Evolutionary conservation across 2,329 filamentous ascomycete species (phyloP).

Genomic region (Botryotinia calthae): DNA sequence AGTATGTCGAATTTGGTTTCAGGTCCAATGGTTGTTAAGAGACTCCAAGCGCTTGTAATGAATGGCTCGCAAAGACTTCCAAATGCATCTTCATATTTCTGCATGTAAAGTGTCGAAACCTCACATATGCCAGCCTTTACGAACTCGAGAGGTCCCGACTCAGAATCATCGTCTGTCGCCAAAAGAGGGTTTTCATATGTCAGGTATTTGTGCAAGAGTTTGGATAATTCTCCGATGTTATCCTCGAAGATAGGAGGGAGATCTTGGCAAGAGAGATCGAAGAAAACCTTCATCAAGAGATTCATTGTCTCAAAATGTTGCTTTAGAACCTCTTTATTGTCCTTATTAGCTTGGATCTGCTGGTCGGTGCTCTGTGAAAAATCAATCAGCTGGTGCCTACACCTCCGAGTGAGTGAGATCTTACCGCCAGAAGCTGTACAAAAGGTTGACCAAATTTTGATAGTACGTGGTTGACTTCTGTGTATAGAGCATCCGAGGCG

Average conservation of each 20-base stretch:
- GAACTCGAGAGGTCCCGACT: slow-evolving; percentile 78
- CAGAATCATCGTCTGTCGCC: slow-evolving; percentile 82
- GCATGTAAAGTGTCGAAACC: slow-evolving; percentile 80
- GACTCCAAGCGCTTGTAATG: slow-evolving; percentile 84
- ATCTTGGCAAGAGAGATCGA: slow-evolving; percentile 97
- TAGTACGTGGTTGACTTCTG: slow-evolving; percentile 95
- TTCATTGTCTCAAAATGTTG: slow-evolving; percentile 83
- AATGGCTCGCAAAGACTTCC: slow-evolving; percentile 76
- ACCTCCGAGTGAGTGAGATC: slow-evolving; percentile 29
- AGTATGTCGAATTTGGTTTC: slow-evolving; percentile 93
- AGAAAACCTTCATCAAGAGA: slow-evolving; percentile 86
- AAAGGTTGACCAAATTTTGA: slow-evolving; percentile 81
- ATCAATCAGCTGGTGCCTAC: slow-evolving; percentile 20
- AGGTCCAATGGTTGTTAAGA: slow-evolving; percentile 80
- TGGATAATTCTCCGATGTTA: slow-evolving; percentile 72
- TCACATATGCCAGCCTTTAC: slow-evolving; percentile 95
- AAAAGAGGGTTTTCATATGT: slow-evolving; percentile 82
- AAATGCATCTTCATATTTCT: slow-evolving; percentile 96
- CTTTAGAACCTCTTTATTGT: slow-evolving; percentile 71
- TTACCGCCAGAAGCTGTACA: slow-evolving; percentile 71
- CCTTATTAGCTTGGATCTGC: slow-evolving; percentile 70
- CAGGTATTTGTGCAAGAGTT: slow-evolving; percentile 87
- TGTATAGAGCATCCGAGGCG: slow-evolving; percentile 86
- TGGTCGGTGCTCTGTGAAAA: slow-evolving; percentile 59
- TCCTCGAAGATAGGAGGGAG: slow-evolving; percentile 93